A percentile compares a stretch with the other conserved stretches of the same genome.
Evolutionary conservation across 2,329 filamentous ascomycete genomes (phyloP).

Genomic region (Pyrenophora graminea): DNA sequence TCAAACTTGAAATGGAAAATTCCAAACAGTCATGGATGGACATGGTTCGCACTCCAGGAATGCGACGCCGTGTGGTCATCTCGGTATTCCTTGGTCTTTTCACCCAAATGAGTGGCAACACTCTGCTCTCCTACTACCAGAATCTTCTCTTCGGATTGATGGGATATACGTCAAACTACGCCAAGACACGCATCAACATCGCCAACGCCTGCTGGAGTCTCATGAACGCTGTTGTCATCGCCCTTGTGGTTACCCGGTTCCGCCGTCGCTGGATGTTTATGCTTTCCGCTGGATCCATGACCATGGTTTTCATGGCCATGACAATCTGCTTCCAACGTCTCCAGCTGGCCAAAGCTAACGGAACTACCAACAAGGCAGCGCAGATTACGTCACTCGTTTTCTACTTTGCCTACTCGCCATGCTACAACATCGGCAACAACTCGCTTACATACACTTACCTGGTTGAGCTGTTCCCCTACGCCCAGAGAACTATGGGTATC

Average conservation of each 20-base stretch:
- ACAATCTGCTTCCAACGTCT: conserved; percentile 55
- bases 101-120: conserved; percentile 50
- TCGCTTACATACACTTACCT: conserved; percentile 67
- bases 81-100: conserved; percentile 40
- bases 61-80: conserved; percentile 43
- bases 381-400: conserved; percentile 58
- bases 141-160: conserved; percentile 47
- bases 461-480: conserved; percentile 64
- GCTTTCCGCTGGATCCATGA: conserved; percentile 56
- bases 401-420: conserved; percentile 63
- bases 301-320: conserved; percentile 60
- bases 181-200: conserved; percentile 50
- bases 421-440: conserved; percentile 69
- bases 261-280: conserved; percentile 52
- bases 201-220: conserved; percentile 50
- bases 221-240: conserved; percentile 45
- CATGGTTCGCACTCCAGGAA: conserved; percentile 55
- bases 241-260: conserved; percentile 49
- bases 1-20: conserved; percentile 59
- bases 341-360: conserved; percentile 46
- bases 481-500: conserved; percentile 62
- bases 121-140: conserved; percentile 45
- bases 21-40: conserved; percentile 60
- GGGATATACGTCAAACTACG: conserved; percentile 42
- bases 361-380: conserved; percentile 41